These are phyloP conservation scores for Phytophthora parvispora DNA, from an alignment of 352 stramenopile genomes.

Conservation along the genomic window DNA sequence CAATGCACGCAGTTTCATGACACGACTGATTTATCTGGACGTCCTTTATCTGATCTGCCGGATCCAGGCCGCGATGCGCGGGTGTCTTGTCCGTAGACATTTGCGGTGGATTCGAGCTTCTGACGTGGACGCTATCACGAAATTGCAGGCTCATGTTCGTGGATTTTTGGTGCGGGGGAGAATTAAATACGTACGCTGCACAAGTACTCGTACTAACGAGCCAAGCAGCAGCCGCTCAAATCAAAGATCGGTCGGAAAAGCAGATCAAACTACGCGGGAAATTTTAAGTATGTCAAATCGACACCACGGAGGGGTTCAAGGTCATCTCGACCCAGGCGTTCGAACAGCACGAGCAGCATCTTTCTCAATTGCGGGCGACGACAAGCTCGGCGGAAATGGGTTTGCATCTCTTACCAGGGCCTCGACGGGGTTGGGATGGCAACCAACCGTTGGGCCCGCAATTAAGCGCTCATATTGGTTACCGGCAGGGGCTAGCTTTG, in stretches of 20 bases:
- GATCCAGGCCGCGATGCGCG: constrained; percentile 78
- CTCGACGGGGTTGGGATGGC: constrained; percentile 30
- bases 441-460: constrained; percentile 17
- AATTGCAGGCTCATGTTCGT: constrained; percentile 59
- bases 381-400: constrained; percentile 1
- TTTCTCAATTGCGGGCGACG: constrained; percentile 10
- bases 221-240: background rate
- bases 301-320: constrained; percentile 1
- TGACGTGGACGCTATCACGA: constrained; percentile 55
- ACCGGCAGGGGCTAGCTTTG: constrained; percentile 58
- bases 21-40: constrained; percentile 83
- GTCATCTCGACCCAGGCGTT: background rate
- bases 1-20: constrained; percentile 63
- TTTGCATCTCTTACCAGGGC: constrained; percentile 18
- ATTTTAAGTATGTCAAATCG: background rate
- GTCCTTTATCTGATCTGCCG: constrained; percentile 85
- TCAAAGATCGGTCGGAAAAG: background rate
- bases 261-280: constrained; percentile 5
- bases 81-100: constrained; percentile 67
- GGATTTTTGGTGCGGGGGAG: constrained; percentile 38
- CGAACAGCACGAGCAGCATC: constrained; percentile 13
- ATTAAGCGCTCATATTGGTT: constrained; percentile 84
- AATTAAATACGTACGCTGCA: background rate
- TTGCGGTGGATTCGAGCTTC: constrained; percentile 58
- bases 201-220: background rate